Evolutionary conservation across 306 rosid species (phyloP).

Genomic region (Echinosophora koreensis): DNA sequence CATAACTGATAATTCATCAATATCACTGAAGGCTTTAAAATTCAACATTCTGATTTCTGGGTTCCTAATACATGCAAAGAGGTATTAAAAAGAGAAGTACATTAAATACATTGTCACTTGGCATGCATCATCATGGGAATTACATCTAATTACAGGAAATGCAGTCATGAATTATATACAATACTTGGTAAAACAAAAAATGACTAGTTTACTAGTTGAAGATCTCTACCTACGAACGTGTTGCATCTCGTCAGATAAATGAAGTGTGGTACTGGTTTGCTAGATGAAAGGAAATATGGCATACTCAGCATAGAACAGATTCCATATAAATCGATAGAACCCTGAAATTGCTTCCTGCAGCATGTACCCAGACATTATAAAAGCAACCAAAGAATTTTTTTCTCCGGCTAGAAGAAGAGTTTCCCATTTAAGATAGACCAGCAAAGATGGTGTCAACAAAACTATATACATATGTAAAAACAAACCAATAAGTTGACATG

Average conservation of each 20-base stretch:
- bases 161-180: neutral
- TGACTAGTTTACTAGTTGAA: neutral
- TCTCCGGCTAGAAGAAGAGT: neutral
- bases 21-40: neutral
- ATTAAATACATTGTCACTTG: neutral
- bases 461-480: neutral
- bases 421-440: neutral
- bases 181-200: neutral
- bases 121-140: neutral
- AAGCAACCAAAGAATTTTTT: neutral
- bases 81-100: neutral
- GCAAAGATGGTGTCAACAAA: neutral
- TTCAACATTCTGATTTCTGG: neutral
- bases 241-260: neutral
- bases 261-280: neutral
- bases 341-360: conserved; percentile 75
- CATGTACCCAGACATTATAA: conserved; percentile 34
- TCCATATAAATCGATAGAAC: conserved; percentile 78
- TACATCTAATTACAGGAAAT: conserved; percentile 23
- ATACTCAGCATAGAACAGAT: conserved; percentile 77
- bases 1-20: neutral
- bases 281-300: conserved; percentile 74
- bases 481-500: neutral
- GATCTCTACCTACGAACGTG: conserved; percentile 14
- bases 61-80: neutral